Conservation (phyloP, 2,329 filamentous ascomycete genomes). For the Cladobotryum mycophilum region DNA sequence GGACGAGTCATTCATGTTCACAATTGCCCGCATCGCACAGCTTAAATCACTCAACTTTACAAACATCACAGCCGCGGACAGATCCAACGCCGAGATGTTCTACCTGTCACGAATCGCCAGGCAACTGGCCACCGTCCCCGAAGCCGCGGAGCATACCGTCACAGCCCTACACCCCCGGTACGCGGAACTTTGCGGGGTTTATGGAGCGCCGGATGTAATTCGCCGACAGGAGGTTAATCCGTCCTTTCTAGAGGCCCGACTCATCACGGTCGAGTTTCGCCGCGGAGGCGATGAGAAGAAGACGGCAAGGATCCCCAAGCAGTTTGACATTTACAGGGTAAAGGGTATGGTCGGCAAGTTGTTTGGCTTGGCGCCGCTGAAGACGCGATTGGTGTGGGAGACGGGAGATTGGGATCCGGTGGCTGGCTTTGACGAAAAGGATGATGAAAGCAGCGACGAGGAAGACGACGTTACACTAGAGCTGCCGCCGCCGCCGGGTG, state of each 20-base stretch:
- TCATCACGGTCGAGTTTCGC: slow-evolving; percentile 59
- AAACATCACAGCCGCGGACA: slow-evolving; percentile 63
- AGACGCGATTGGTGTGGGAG: slow-evolving; percentile 71
- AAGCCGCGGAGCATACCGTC: slow-evolving; percentile 48
- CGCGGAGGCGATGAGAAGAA: slow-evolving; percentile 21
- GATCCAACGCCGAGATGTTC: slow-evolving; percentile 85
- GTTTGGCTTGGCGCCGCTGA: slow-evolving; percentile 60
- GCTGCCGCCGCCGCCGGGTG: slow-evolving; percentile 5
- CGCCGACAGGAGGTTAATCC: slow-evolving; percentile 59
- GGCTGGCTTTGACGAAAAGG: slow-evolving; percentile 53
- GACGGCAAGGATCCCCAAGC: slow-evolving; percentile 58
- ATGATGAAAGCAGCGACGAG: slow-evolving; percentile 48
- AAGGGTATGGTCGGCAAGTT: slow-evolving; percentile 69
- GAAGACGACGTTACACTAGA: slow-evolving; percentile 35
- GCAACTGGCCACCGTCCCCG: slow-evolving; percentile 58
- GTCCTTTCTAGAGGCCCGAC: slow-evolving; percentile 72
- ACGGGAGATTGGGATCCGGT: slow-evolving; percentile 87
- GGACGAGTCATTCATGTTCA: slow-evolving; percentile 86
- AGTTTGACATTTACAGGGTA: slow-evolving; percentile 73
- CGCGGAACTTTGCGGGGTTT: slow-evolving; percentile 62
- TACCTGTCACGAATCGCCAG: slow-evolving; percentile 80
- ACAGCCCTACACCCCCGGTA: slow-evolving; percentile 65
- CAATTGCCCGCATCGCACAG: slow-evolving; percentile 64
- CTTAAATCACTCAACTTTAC: slow-evolving; percentile 70
- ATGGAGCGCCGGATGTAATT: slow-evolving; percentile 64